Percentiles rank a stretch among this genome's conserved stretches.
Conservation (phyloP, 352 stramenopile genomes). For the Pythium vanterpoolii region DNA sequence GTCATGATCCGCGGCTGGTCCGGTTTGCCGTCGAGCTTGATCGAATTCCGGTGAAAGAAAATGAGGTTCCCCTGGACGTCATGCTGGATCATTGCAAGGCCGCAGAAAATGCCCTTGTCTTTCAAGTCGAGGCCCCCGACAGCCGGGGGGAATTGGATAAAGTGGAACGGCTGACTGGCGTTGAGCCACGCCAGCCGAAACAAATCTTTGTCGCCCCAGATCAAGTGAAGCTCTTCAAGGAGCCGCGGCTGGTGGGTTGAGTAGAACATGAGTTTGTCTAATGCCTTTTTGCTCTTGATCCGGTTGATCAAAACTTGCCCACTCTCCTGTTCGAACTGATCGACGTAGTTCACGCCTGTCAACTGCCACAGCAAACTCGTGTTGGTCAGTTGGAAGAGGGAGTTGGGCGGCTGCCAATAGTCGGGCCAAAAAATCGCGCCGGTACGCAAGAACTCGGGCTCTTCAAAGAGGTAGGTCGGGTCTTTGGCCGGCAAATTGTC, state of each 20-base stretch:
- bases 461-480: constrained; percentile 82
- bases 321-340: constrained; percentile 87
- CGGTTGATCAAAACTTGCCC: constrained; percentile 84
- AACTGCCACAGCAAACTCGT: constrained; percentile 77
- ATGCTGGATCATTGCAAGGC: constrained; percentile 84
- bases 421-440: constrained; percentile 87
- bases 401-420: constrained; percentile 81
- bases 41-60: constrained; percentile 86
- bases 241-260: constrained; percentile 65
- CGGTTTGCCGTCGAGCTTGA: constrained; percentile 72
- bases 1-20: constrained; percentile 76
- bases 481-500: constrained; percentile 82
- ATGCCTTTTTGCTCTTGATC: constrained; percentile 60
- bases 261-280: constrained; percentile 88
- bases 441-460: constrained; percentile 65
- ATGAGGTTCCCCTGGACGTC: constrained; percentile 79
- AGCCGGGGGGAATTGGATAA: constrained; percentile 64
- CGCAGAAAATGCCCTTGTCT: constrained; percentile 79
- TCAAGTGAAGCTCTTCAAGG: constrained; percentile 69
- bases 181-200: constrained; percentile 84
- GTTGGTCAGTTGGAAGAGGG: constrained; percentile 76
- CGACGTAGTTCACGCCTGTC: constrained; percentile 60
- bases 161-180: constrained; percentile 72
- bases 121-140: constrained; percentile 70
- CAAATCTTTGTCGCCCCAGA: constrained; percentile 87